Conservation (phyloP, 257 asterid species). For the Nicotiana benthamiana region DNA sequence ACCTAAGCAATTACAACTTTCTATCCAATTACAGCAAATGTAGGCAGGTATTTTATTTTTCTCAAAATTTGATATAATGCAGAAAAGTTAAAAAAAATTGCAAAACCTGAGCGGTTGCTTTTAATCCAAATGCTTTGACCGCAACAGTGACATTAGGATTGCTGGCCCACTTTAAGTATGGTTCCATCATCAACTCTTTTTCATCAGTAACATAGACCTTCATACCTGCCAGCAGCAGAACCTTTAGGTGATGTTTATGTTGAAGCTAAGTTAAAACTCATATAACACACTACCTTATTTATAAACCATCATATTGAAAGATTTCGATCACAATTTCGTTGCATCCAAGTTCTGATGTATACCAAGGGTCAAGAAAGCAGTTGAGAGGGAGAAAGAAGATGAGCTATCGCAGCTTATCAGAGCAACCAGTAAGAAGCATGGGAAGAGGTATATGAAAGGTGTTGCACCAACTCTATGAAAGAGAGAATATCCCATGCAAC, state of each 20-base stretch:
- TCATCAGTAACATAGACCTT: slow-evolving; percentile 55
- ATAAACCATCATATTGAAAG: not conserved
- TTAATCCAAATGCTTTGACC: slow-evolving; percentile 76
- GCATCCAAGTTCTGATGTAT: not conserved
- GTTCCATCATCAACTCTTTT: slow-evolving; percentile 98
- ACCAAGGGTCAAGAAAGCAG: not conserved
- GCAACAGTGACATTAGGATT: slow-evolving; percentile 76
- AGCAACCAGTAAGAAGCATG: not conserved
- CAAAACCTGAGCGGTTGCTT: slow-evolving; percentile 82
- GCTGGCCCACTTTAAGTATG: slow-evolving; percentile 94
- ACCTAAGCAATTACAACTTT: not conserved
- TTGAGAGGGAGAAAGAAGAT: not conserved
- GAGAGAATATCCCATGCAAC: too few relatives aligned
- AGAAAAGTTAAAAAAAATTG: not conserved
- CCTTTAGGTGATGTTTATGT: not conserved
- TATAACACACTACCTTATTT: not conserved
- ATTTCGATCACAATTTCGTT: not conserved
- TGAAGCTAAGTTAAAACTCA: not conserved
- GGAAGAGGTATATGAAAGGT: too few relatives aligned
- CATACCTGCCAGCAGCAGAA: slow-evolving; percentile 36
- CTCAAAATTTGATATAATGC: not conserved
- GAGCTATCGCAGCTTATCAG: not conserved
- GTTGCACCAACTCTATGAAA: too few relatives aligned
- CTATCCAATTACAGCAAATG: not conserved
- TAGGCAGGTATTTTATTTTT: not conserved